phyloP scores from a whole-genome alignment of 768 basidiomycete species.

The Suillus americanus region DNA sequence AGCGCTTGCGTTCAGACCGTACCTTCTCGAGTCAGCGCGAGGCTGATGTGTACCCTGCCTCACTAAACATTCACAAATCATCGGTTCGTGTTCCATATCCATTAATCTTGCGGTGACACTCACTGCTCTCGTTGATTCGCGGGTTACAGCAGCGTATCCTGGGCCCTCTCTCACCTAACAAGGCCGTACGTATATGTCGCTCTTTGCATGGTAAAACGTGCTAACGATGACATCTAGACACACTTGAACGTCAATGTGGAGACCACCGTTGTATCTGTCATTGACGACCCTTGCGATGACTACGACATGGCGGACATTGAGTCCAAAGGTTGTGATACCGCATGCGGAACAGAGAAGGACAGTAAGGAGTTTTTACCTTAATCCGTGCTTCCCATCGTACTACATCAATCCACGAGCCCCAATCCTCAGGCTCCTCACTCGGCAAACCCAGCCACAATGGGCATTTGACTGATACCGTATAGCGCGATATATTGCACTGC shows the following conservation, averaged over 20 bases:
- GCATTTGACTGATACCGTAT: neutral
- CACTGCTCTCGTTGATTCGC: neutral
- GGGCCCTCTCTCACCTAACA: conserved; percentile 16
- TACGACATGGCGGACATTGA: conserved; percentile 24
- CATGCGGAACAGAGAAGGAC: conserved; percentile 15
- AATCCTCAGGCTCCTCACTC: conserved; percentile 2
- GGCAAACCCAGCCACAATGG: conserved; percentile 4
- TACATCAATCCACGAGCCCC: neutral
- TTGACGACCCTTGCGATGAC: conserved; percentile 22
- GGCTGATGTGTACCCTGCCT: conserved; percentile 20
- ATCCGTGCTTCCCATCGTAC: neutral
- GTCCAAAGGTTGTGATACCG: conserved; percentile 8
- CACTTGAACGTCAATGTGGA: conserved; percentile 34
- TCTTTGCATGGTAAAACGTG: neutral
- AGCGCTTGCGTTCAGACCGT: conserved; percentile 27
- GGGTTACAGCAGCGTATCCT: conserved; percentile 24
- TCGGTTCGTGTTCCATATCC: neutral
- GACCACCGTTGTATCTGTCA: conserved; percentile 31
- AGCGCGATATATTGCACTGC: neutral
- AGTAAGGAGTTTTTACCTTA: conserved; percentile 6
- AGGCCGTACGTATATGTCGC: conserved; percentile 17
- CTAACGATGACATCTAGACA: conserved; percentile 4
- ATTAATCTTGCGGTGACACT: neutral
- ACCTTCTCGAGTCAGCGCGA: conserved; percentile 29
- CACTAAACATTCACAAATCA: conserved; percentile 5